Conservation (phyloP, 495 filamentous ascomycete genomes). For the Penicillium psychrofluorescens region DNA sequence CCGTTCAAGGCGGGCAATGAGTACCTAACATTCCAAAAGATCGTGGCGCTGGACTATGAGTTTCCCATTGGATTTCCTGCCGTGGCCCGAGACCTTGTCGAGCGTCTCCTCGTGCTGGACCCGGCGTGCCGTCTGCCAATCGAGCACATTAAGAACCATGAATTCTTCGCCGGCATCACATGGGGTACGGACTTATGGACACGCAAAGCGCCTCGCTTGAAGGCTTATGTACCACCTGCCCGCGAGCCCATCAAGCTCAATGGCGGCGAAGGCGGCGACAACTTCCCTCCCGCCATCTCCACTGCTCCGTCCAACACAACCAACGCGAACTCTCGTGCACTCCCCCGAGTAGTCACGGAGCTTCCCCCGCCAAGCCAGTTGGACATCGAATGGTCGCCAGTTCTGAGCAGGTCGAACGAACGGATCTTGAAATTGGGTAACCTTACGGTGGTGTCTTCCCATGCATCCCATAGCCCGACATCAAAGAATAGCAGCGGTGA, state of each 20-base stretch:
- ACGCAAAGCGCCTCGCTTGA: constrained; percentile 81
- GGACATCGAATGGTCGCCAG: constrained; percentile 98
- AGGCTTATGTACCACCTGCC: constrained; percentile 73
- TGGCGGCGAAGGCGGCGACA: constrained; percentile 39
- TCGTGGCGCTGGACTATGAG: constrained; percentile 86
- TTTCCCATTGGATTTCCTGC: constrained; percentile 88
- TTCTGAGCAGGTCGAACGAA: constrained; percentile 84
- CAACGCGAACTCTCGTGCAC: constrained; percentile 42
- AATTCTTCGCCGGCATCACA: constrained; percentile 86
- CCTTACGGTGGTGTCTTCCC: constrained; percentile 70
- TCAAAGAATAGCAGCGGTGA: constrained; percentile 56
- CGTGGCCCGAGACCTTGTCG: constrained; percentile 84
- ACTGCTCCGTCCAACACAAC: constrained; percentile 37
- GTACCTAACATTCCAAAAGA: constrained; percentile 97
- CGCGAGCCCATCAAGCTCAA: constrained; percentile 82
- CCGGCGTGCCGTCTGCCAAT: constrained; percentile 82
- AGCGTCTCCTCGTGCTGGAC: constrained; percentile 85
- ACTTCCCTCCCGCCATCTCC: constrained; percentile 42
- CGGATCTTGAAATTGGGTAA: constrained; percentile 93
- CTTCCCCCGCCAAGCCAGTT: constrained; percentile 91
- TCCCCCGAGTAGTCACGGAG: constrained; percentile 86
- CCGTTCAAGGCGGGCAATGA: constrained; percentile 98
- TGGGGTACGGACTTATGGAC: constrained; percentile 88
- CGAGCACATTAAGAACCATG: constrained; percentile 94
- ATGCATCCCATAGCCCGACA: constrained; percentile 59